Percentiles rank a stretch among this genome's conserved stretches.
Conservation (phyloP, 2,329 filamentous ascomycete species). For the Thielaviopsis populi region DNA sequence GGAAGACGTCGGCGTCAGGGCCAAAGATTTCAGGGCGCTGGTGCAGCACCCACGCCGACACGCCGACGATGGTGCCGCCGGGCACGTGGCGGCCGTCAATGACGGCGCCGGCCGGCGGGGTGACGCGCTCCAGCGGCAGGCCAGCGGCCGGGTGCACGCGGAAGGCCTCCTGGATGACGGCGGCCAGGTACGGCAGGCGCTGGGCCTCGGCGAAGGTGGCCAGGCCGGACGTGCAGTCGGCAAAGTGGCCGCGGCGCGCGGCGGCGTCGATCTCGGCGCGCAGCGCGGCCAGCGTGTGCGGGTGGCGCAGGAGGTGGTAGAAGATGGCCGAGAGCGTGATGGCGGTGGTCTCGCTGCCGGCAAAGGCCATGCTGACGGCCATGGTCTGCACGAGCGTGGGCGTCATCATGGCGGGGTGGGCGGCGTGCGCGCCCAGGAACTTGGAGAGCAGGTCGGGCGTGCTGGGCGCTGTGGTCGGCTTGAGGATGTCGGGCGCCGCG, state of each 20-base stretch:
- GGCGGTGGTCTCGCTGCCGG: conserved; percentile 66
- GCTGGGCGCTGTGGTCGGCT: conserved; percentile 24
- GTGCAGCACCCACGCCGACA: conserved; percentile 62
- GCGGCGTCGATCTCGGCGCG: conserved; percentile 48
- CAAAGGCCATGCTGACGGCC: conserved; percentile 57
- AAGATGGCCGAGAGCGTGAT: conserved; percentile 58
- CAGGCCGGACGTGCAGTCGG: conserved; percentile 38
- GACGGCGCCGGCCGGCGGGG: conserved; percentile 45
- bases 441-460: conserved; percentile 52
- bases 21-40: conserved; percentile 47
- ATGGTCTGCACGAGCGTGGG: conserved; percentile 55
- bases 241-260: conserved; percentile 35
- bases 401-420: conserved; percentile 56
- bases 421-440: conserved; percentile 52
- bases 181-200: conserved; percentile 59
- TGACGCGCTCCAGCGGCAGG: conserved; percentile 57
- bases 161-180: conserved; percentile 64
- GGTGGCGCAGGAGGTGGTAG: conserved; percentile 56
- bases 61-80: conserved; percentile 60
- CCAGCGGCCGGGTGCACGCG: conserved; percentile 61
- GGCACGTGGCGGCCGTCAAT: conserved; percentile 48
- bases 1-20: conserved; percentile 46
- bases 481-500: background rate
- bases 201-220: conserved; percentile 58
- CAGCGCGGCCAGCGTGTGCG: conserved; percentile 37